phyloP scores from a whole-genome alignment of 352 stramenopile species.

The Globisporangium takayamanum region DNA sequence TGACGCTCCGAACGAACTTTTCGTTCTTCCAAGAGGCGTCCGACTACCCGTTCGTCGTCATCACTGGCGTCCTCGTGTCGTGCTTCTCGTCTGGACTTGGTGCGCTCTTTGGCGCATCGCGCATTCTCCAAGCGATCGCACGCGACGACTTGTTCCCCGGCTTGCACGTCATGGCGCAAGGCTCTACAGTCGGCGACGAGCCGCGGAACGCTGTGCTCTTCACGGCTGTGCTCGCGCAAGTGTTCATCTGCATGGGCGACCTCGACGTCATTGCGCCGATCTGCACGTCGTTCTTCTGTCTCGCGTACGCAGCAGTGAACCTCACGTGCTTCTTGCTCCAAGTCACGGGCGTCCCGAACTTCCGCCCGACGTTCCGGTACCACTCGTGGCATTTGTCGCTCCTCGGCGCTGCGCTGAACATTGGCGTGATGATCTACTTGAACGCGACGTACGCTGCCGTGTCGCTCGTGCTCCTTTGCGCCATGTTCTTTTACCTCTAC shows the following conservation, averaged over 20 bases:
- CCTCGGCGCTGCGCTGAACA: constrained; percentile 43
- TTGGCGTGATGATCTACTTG: constrained; percentile 73
- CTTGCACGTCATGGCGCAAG: constrained; percentile 39
- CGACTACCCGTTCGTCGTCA: constrained; percentile 42
- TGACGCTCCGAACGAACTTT: constrained; percentile 59
- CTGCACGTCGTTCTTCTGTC: constrained; percentile 78
- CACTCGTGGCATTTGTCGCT: constrained; percentile 66
- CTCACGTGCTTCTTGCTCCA: constrained; percentile 69
- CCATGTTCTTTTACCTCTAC: constrained; percentile 66
- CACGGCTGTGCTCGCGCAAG: constrained; percentile 45
- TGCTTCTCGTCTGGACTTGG: constrained; percentile 66
- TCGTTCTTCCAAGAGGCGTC: constrained; percentile 75
- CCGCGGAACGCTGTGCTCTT: constrained; percentile 64
- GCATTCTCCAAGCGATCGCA: constrained; percentile 71
- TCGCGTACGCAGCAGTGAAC: constrained; percentile 71
- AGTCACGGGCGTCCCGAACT: constrained; percentile 76
- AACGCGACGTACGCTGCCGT: constrained; percentile 54
- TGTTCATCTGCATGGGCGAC: constrained; percentile 71
- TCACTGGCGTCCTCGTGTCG: constrained; percentile 58
- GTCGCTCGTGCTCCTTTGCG: constrained; percentile 43
- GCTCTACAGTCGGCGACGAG: constrained; percentile 56
- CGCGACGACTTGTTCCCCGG: constrained; percentile 60
- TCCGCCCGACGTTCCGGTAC: constrained; percentile 64
- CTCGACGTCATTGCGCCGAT: constrained; percentile 71
- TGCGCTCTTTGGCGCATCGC: constrained; percentile 58